Conservation (phyloP, 179 eudicot species). For the Actinidia chinensis region DNA sequence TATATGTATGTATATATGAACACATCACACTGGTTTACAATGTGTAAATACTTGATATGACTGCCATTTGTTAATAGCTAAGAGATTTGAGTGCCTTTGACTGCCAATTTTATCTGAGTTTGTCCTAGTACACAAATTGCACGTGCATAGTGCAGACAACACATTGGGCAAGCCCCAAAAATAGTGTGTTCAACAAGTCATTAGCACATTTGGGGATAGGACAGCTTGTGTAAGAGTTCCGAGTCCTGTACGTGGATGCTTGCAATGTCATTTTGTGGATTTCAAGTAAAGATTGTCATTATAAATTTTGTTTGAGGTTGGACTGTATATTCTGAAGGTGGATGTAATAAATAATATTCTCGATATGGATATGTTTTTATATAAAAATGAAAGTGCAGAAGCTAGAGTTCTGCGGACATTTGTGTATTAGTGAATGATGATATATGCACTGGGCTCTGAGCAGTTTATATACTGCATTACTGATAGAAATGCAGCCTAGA, state of each 20-base stretch:
- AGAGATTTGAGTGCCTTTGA: slow-evolving; percentile 32
- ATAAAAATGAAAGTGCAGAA: too few species aligned
- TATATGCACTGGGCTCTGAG: slow-evolving; percentile 18
- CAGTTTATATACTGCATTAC: background rate
- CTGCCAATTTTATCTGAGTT: background rate
- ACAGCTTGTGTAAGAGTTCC: too few species aligned
- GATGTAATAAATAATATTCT: too few species aligned
- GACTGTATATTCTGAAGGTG: too few species aligned
- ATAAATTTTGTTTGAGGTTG: too few species aligned
- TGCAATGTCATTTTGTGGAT: background rate
- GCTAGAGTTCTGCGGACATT: background rate
- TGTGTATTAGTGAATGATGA: slow-evolving; percentile 11
- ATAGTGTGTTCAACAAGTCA: background rate
- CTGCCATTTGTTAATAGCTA: slow-evolving; percentile 23
- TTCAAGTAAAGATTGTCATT: background rate
- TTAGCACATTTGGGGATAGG: too few species aligned
- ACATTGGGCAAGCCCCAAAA: background rate
- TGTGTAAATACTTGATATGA: too few species aligned
- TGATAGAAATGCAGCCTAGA: slow-evolving; percentile 20
- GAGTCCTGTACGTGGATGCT: background rate
- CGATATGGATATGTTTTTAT: too few species aligned
- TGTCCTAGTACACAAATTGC: background rate
- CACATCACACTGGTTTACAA: slow-evolving; percentile 7
- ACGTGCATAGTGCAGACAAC: background rate
- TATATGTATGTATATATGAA: background rate